Evolutionary conservation across 352 stramenopile genomes (phyloP).

Genomic region (Peronospora farinosa): DNA sequence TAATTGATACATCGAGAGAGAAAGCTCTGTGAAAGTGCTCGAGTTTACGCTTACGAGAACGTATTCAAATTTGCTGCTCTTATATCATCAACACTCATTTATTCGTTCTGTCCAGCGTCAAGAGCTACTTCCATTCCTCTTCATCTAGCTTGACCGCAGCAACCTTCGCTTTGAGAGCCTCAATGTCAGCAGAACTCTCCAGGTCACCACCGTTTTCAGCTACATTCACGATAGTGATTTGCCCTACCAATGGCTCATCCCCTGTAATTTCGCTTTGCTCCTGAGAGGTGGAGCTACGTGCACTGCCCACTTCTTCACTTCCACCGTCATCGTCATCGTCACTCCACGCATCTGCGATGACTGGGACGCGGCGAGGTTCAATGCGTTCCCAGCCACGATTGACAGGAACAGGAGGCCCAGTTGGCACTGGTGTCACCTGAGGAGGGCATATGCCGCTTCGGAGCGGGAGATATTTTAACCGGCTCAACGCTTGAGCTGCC

Average conservation of each 20-base stretch:
- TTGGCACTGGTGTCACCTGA: slow-evolving; percentile 12
- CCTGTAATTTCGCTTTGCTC: slow-evolving; percentile 13
- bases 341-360: slow-evolving; percentile 69
- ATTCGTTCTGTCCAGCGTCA: neutral
- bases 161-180: slow-evolving; percentile 22
- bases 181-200: slow-evolving; percentile 1
- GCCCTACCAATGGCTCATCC: slow-evolving; percentile 3
- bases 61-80: too few relatives aligned
- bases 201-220: slow-evolving; percentile 6
- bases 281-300: slow-evolving; percentile 7
- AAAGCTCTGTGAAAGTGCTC: too few relatives aligned
- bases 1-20: neutral
- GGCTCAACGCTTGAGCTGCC: slow-evolving; percentile 26
- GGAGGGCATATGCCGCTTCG: slow-evolving; percentile 24
- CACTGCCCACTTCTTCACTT: slow-evolving; percentile 16
- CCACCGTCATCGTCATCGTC: slow-evolving; percentile 49
- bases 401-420: slow-evolving; percentile 28
- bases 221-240: neutral
- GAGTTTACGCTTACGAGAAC: too few relatives aligned
- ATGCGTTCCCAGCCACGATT: slow-evolving; percentile 74
- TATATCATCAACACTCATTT: neutral
- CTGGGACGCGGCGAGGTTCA: slow-evolving; percentile 31
- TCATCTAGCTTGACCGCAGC: slow-evolving; percentile 25
- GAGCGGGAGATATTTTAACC: slow-evolving; percentile 57
- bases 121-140: slow-evolving; percentile 25